Base-by-base conservation (phyloP, 352 stramenopile genomes). In the Phytophthora europaea region DNA sequence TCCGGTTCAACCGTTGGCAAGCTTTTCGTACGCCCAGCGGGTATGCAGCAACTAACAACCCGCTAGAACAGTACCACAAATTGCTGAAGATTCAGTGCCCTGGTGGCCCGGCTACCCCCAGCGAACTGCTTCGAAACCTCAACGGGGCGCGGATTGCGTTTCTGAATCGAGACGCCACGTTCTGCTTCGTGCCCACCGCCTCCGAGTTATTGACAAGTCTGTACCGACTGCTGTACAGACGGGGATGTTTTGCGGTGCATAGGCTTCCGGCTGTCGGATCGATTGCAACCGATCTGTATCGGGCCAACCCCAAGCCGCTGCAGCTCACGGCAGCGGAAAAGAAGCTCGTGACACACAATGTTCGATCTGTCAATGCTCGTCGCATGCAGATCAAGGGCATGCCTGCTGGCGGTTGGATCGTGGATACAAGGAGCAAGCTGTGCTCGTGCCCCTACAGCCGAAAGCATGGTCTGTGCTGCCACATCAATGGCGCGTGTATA, bases 21-120 rank as follows among this genome's bases (percentile, higher is more conserved):
- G 40, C 28, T 22, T 58, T 62, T 36, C n/a, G 18, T 6, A 63
- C 62, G n/a, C n/a, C 52, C 2, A 63, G 40, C 1, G 62, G 52
- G 15, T 63, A 70, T 28, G 53, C 38, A 10, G 20, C 53, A 1
- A 58, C 54, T 4, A 71, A 71, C 22, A 54, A 71, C 33, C 31
- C 33, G 13, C 36, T 60, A 3, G 43, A 71, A 33, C 64, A 65
- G 6, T 65, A 60, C 20, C 64, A 65, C 33, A 28, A 38, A 22
- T 23, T 1, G 2, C 3, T 59, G 4, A 65, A 71, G 18, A 5
- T 60, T 6, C 28, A 65, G 33, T 71, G 45, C 12, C 43, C 43
- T 7, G 45, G 16, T 48, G 33, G 64, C 6, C 31, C 20, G 31
- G 28, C 28, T 33, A 56, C 12, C n/a, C 38, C 62, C 10, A 53